Evolutionary conservation across 768 basidiomycete species (phyloP).

Genomic region (Sutorius australiensis): DNA sequence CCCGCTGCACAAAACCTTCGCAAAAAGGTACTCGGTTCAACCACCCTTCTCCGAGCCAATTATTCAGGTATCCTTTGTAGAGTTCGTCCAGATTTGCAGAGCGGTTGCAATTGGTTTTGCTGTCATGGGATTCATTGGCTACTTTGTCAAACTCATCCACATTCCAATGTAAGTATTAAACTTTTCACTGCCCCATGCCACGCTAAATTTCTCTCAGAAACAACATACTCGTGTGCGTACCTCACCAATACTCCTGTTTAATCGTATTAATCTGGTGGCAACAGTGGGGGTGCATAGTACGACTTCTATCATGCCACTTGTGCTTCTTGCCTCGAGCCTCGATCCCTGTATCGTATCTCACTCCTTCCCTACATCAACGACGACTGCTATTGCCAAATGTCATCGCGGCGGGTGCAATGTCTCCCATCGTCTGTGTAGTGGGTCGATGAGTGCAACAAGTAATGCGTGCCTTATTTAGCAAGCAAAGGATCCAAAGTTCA

Average conservation of each 20-base stretch:
- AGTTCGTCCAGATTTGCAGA: slow-evolving; percentile 91
- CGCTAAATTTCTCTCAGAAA: slow-evolving; percentile 53
- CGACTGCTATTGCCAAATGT: not conserved
- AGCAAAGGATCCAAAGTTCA: not conserved
- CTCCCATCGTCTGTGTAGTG: not conserved
- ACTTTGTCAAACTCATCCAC: slow-evolving; percentile 97
- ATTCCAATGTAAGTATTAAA: slow-evolving; percentile 83
- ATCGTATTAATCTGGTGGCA: slow-evolving; percentile 24
- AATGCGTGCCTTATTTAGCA: slow-evolving; percentile 1
- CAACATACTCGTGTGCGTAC: slow-evolving; percentile 93
- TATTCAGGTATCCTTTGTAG: slow-evolving; percentile 39
- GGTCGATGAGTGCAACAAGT: not conserved
- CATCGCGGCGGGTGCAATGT: not conserved
- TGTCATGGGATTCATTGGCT: slow-evolving; percentile 99
- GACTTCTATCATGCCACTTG: slow-evolving; percentile 14
- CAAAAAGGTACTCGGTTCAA: slow-evolving; percentile 66
- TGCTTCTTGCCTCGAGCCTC: slow-evolving; percentile 13
- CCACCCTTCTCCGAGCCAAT: not conserved
- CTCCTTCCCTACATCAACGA: slow-evolving; percentile 14
- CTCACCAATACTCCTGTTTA: not conserved
- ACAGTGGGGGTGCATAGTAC: slow-evolving; percentile 72
- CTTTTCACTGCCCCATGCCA: not conserved
- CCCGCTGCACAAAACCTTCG: slow-evolving; percentile 96
- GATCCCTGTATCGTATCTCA: slow-evolving; percentile 19
- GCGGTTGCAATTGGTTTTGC: slow-evolving; percentile 97